Conservation (phyloP, 768 basidiomycete species). For the Clavulina sp. region DNA sequence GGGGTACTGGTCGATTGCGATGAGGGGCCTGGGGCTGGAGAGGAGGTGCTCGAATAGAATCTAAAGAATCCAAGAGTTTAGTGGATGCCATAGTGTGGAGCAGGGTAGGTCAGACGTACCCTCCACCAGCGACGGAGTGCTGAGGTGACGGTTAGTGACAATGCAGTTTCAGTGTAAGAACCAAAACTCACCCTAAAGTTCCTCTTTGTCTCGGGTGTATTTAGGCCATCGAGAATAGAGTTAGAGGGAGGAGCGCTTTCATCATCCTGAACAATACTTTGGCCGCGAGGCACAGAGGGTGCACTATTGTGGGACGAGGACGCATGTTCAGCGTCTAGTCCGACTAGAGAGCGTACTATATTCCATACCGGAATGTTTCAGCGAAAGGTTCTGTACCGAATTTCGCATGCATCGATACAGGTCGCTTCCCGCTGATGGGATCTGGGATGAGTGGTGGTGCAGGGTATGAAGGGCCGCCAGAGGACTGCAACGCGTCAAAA, state of each 20-base stretch:
- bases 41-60: conserved; percentile 12
- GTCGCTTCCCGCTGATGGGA: neutral
- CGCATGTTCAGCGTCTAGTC: neutral
- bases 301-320: neutral
- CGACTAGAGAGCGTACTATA: neutral
- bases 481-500: conserved; percentile 2
- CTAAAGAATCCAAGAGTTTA: neutral
- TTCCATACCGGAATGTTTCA: neutral
- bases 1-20: conserved; percentile 17
- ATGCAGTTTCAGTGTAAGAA: neutral
- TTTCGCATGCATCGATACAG: neutral
- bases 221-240: conserved; percentile 41
- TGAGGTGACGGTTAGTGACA: conserved; percentile 6
- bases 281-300: too few species aligned
- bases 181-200: conserved; percentile 15
- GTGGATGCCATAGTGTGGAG: conserved; percentile 16
- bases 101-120: neutral
- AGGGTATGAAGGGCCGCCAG: conserved; percentile 1
- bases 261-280: conserved; percentile 20
- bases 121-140: neutral
- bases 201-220: conserved; percentile 19
- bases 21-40: conserved; percentile 14
- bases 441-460: conserved; percentile 1
- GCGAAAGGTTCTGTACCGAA: conserved; percentile 3
- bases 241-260: conserved; percentile 66